phyloP scores from a whole-genome alignment of 192 early-diverging fungal genomes.

The Backusella tuberculispora region DNA sequence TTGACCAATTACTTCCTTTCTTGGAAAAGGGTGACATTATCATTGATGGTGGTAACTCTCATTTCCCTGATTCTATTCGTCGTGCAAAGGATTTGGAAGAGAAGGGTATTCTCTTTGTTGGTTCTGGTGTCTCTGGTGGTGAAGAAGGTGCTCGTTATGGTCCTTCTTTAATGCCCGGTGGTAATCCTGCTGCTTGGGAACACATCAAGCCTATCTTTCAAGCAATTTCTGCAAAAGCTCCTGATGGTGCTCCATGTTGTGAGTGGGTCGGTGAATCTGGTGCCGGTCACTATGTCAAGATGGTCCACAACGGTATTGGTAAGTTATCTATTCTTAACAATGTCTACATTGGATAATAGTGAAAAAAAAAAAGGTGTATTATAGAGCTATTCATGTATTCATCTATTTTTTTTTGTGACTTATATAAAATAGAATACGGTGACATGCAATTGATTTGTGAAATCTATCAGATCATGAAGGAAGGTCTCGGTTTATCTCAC shows the following conservation, averaged over 20 bases:
- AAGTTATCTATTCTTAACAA: conserved; percentile 15
- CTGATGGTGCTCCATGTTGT: conserved; percentile 90
- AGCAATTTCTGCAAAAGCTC: conserved; percentile 88
- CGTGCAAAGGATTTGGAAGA: conserved; percentile 84
- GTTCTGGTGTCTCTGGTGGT: conserved; percentile 97
- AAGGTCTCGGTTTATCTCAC: conserved; percentile 75
- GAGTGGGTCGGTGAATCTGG: conserved; percentile 99
- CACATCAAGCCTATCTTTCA: conserved; percentile 97
- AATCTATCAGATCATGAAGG: conserved; percentile 92
- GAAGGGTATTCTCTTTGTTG: conserved; percentile 94
- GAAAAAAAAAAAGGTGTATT: no score
- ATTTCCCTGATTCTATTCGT: conserved; percentile 96
- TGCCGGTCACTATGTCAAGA: conserved; percentile 99
- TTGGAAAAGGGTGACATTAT: conserved; percentile 93
- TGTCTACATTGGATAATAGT: no score
- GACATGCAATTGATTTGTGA: conserved; percentile 99
- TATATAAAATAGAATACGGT: conserved; percentile 72
- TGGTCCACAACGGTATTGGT: conserved; percentile 99
- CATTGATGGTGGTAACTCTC: conserved; percentile 99
- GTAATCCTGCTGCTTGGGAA: conserved; percentile 90
- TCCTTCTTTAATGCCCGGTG: conserved; percentile 97
- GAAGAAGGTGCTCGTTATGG: conserved; percentile 98
- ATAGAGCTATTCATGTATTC: not conserved
- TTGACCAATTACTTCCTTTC: conserved; percentile 84
- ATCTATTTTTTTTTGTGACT: not conserved